Conservation (phyloP, 73 alveolate species). For the Paramecium sonneborni region DNA sequence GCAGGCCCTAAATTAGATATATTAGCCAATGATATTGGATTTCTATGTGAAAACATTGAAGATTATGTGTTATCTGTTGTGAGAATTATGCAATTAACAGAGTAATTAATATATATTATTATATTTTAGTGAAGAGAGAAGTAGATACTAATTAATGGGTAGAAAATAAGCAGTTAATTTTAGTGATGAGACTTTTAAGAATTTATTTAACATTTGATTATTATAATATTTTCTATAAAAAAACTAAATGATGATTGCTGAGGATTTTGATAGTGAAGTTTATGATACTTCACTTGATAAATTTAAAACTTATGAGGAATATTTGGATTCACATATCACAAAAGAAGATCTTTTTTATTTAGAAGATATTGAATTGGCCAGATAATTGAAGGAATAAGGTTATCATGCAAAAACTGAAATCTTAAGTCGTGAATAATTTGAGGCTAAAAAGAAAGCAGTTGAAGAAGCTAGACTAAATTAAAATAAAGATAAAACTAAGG, state of each 20-base stretch:
- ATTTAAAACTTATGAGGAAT: slow-evolving; percentile 91
- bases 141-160: background rate
- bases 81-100: background rate
- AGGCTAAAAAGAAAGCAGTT: slow-evolving; percentile 88
- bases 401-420: slow-evolving; percentile 96
- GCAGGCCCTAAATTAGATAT: slow-evolving; percentile 98
- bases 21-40: slow-evolving; percentile 66
- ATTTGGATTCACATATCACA: slow-evolving; percentile 91
- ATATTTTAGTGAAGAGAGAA: slow-evolving; percentile 31
- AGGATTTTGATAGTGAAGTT: slow-evolving; percentile 63
- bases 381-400: slow-evolving; percentile 92
- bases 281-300: slow-evolving; percentile 79
- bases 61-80: slow-evolving; percentile 53
- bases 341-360: slow-evolving; percentile 90
- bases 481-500: slow-evolving; percentile 82
- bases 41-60: slow-evolving; percentile 45
- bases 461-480: slow-evolving; percentile 87
- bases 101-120: background rate
- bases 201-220: background rate
- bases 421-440: slow-evolving; percentile 90
- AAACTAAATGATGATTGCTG: slow-evolving; percentile 59
- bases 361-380: slow-evolving; percentile 95
- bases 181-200: background rate
- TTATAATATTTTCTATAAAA: background rate
- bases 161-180: background rate